Evolutionary conservation across 371 early-diverging fungal genomes (phyloP).

Genomic region (Syncephalastrum contaminatum): DNA sequence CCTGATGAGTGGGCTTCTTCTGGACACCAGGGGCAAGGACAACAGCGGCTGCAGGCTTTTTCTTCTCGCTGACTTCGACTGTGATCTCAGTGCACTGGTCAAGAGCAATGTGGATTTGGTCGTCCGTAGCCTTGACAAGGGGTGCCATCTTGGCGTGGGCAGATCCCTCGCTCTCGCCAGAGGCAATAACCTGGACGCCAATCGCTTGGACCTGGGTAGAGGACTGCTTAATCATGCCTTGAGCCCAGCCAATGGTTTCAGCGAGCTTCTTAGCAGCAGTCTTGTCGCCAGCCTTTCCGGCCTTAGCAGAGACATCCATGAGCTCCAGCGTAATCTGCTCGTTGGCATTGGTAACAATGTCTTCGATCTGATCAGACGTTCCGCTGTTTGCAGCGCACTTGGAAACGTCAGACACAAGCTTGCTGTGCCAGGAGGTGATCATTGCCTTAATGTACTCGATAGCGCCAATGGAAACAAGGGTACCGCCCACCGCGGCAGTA

Average conservation of each 20-base stretch:
- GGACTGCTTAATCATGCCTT: slow-evolving; percentile 7
- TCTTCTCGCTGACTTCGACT: slow-evolving; percentile 6
- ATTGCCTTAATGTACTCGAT: slow-evolving; percentile 21
- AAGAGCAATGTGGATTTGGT: slow-evolving; percentile 20
- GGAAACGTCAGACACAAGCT: slow-evolving; percentile 28
- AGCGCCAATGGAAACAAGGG: not conserved
- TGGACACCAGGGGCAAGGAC: not conserved
- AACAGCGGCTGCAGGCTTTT: slow-evolving; percentile 1
- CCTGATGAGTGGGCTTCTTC: no score
- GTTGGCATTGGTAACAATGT: slow-evolving; percentile 26
- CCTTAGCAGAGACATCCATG: not conserved
- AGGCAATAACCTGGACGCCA: slow-evolving; percentile 5
- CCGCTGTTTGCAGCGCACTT: slow-evolving; percentile 33
- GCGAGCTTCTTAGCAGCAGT: not conserved
- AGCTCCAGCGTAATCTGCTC: slow-evolving; percentile 8
- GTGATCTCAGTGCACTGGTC: slow-evolving; percentile 9
- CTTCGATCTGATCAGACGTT: slow-evolving; percentile 26
- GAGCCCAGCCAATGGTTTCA: slow-evolving; percentile 5
- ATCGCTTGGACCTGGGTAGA: slow-evolving; percentile 9
- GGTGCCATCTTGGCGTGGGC: slow-evolving; percentile 21
- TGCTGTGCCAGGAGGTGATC: slow-evolving; percentile 26
- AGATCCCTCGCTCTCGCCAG: not conserved
- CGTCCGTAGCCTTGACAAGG: slow-evolving; percentile 24
- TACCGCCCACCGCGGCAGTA: no score
- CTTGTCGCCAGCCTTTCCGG: not conserved